Percentiles rank a stretch among this genome's conserved stretches.
phyloP scores from a whole-genome alignment of 306 rosid genomes.

The Clitoria ternatea region DNA sequence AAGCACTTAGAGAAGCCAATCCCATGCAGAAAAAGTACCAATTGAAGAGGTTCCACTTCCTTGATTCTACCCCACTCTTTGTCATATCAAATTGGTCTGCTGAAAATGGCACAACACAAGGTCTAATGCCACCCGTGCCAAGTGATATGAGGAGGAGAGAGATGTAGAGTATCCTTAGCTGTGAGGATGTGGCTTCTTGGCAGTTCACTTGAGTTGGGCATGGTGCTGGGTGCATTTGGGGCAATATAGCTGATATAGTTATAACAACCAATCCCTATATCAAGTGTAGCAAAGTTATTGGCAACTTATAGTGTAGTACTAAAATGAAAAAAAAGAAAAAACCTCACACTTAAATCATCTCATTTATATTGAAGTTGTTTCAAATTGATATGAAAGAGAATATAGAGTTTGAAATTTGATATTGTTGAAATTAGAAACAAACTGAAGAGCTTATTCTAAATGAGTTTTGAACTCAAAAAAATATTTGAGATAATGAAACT shows the following conservation, averaged over 20 bases:
- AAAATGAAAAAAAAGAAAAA: background rate
- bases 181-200: slow-evolving; percentile 45
- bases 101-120: slow-evolving; percentile 74
- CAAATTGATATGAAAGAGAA: background rate
- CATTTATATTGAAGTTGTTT: background rate
- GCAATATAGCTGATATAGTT: slow-evolving; percentile 61
- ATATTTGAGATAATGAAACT: background rate
- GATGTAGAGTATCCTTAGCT: slow-evolving; percentile 46
- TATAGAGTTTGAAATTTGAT: background rate
- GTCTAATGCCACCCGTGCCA: slow-evolving; percentile 70
- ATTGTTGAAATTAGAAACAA: background rate
- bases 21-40: slow-evolving; percentile 67
- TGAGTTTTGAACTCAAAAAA: background rate
- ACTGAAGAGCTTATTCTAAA: background rate
- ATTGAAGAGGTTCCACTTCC: slow-evolving; percentile 77
- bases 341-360: background rate
- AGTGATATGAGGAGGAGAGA: slow-evolving; percentile 62
- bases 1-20: slow-evolving; percentile 60
- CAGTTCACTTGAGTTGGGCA: slow-evolving; percentile 66
- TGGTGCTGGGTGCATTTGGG: slow-evolving; percentile 55
- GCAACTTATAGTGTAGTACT: background rate
- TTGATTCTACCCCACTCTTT: slow-evolving; percentile 32
- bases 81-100: slow-evolving; percentile 83
- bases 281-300: background rate
- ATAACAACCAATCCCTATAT: slow-evolving; percentile 53